Evolutionary conservation across 2,329 filamentous ascomycete species (phyloP).

Genomic region (Juglanconis oblonga): DNA sequence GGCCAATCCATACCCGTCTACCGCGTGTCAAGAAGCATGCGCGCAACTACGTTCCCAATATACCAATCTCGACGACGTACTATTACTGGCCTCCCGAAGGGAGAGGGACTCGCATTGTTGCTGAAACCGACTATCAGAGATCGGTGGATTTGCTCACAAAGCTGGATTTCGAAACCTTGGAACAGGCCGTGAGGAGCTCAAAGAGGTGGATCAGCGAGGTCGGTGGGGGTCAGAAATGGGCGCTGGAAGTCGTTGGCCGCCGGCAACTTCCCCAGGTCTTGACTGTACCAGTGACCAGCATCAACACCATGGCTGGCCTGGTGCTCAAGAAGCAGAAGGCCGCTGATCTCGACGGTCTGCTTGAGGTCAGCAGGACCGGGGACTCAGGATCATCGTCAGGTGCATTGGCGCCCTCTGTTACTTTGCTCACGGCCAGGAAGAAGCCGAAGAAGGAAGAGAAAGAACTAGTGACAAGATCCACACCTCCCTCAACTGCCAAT

Average conservation of each 20-base stretch:
- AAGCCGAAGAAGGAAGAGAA: conserved; percentile 2
- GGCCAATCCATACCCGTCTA: conserved; percentile 60
- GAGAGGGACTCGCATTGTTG: conserved; percentile 61
- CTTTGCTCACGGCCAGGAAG: conserved; percentile 10
- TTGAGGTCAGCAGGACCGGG: not conserved
- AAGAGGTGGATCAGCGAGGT: conserved; percentile 69
- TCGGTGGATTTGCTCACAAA: conserved; percentile 68
- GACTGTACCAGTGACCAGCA: conserved; percentile 14
- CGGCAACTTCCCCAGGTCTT: not conserved
- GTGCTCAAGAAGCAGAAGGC: conserved; percentile 34
- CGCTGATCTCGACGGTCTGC: conserved; percentile 39
- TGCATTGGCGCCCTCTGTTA: not conserved
- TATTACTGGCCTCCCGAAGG: conserved; percentile 64
- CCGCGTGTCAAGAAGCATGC: conserved; percentile 63
- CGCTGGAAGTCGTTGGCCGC: conserved; percentile 45
- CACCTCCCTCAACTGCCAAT: not conserved
- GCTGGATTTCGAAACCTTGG: conserved; percentile 68
- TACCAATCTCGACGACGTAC: conserved; percentile 54
- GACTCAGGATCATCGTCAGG: not conserved
- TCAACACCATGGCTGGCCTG: conserved; percentile 49
- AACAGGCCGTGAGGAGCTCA: conserved; percentile 63
- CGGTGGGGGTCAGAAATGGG: conserved; percentile 52
- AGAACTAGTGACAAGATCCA: not conserved
- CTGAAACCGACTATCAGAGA: conserved; percentile 63
- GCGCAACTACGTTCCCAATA: conserved; percentile 47